These are phyloP conservation scores for Eutreptiella sp. DNA, from an alignment of 208 protist genomes.

Conservation along the genomic window DNA sequence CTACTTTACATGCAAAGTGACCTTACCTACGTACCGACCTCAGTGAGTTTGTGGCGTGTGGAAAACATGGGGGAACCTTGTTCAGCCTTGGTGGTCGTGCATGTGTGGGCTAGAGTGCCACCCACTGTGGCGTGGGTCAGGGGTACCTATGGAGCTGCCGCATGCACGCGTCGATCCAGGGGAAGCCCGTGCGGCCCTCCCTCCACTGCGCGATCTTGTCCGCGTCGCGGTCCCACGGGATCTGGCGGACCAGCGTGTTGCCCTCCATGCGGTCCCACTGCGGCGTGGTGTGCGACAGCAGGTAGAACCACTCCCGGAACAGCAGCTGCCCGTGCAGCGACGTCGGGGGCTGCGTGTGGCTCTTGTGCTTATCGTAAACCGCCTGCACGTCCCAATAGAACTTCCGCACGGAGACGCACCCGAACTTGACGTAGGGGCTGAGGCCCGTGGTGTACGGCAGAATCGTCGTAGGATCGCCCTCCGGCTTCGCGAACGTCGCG, in stretches of 20 bases:
- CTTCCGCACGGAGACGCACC: background rate
- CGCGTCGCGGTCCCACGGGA: too few species aligned
- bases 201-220: constrained; percentile 11
- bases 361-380: background rate
- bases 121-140: too few species aligned
- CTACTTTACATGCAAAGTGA: too few species aligned
- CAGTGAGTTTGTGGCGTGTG: too few species aligned
- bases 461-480: background rate
- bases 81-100: too few species aligned
- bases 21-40: too few species aligned
- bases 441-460: background rate
- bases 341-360: background rate
- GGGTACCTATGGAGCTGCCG: too few species aligned
- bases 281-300: too few species aligned
- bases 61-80: too few species aligned
- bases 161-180: constrained; percentile 28
- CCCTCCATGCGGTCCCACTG: constrained; percentile 16
- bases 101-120: too few species aligned
- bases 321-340: background rate
- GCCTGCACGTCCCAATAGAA: background rate
- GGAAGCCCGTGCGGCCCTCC: constrained; percentile 8
- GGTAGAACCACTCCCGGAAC: background rate
- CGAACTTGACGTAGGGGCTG: background rate
- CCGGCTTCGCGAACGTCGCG: background rate
- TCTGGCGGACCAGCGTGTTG: constrained; percentile 4